These are phyloP conservation scores for Fusarium graminum DNA, from an alignment of 2,329 filamentous ascomycete genomes.

Conservation along the genomic window DNA sequence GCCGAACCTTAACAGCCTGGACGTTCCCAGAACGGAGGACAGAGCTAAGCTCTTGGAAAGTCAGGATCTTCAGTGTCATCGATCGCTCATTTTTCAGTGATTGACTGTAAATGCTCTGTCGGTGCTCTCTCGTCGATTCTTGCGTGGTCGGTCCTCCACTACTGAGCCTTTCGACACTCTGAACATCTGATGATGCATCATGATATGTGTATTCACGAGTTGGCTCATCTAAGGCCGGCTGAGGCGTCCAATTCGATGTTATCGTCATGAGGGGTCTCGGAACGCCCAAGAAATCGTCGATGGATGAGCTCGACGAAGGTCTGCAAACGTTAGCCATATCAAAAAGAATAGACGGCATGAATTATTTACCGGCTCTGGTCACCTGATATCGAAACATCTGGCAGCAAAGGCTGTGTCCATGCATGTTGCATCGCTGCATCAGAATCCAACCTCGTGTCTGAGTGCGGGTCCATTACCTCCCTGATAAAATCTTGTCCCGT, in stretches of 20 bases:
- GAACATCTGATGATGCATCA: too few relatives aligned
- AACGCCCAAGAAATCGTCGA: background rate
- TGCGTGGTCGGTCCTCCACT: too few relatives aligned
- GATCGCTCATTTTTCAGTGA: too few relatives aligned
- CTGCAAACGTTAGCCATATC: background rate
- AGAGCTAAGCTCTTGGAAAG: background rate
- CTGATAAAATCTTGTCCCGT: background rate
- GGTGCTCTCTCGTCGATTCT: too few relatives aligned
- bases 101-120: too few relatives aligned
- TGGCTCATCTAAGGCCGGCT: background rate
- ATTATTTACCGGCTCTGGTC: background rate
- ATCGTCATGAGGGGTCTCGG: background rate
- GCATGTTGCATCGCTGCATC: background rate
- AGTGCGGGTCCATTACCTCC: background rate
- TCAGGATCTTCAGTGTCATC: background rate
- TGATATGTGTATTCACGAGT: too few relatives aligned
- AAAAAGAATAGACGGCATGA: background rate
- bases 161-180: too few relatives aligned
- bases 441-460: background rate
- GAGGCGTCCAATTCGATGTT: background rate
- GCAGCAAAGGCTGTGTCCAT: slow-evolving; percentile 1
- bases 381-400: background rate
- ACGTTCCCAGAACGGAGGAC: background rate
- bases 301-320: background rate
- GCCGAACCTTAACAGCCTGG: background rate